Evolutionary conservation across 2,329 filamentous ascomycete genomes (phyloP).

Genomic region (Chaetomiaceae sp.): DNA sequence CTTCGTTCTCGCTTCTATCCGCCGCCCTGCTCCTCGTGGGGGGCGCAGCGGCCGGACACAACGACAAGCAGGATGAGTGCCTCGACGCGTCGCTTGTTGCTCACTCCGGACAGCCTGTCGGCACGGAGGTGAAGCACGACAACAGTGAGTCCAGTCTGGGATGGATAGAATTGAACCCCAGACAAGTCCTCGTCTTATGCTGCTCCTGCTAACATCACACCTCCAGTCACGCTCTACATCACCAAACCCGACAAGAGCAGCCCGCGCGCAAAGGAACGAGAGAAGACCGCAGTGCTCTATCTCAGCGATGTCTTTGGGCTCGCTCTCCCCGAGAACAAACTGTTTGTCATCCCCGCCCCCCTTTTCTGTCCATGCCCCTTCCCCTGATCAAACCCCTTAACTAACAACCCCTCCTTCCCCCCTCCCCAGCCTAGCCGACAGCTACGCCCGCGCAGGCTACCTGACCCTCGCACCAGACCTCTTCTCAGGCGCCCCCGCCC

Average conservation of each 20-base stretch:
- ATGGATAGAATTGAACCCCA: not conserved
- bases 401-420: not conserved
- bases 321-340: constrained; percentile 26
- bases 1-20: constrained; percentile 1
- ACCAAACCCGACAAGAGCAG: constrained; percentile 15
- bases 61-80: not conserved
- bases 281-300: constrained; percentile 24
- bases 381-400: not conserved
- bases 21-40: constrained; percentile 8
- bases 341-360: constrained; percentile 15
- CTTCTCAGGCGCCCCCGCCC: constrained; percentile 54
- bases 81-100: constrained; percentile 20
- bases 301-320: constrained; percentile 30
- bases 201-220: not conserved
- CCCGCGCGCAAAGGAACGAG: constrained; percentile 8
- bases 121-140: constrained; percentile 19
- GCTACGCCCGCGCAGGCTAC: constrained; percentile 63
- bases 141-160: constrained; percentile 22
- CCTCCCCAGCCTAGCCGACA: constrained; percentile 49
- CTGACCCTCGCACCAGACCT: constrained; percentile 61
- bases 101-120: constrained; percentile 19
- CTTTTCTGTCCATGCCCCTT: not conserved
- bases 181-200: no score
- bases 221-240: constrained; percentile 27
- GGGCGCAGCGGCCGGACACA: not conserved